A percentile compares a stretch with the other conserved stretches of the same genome.
phyloP scores from a whole-genome alignment of 495 filamentous ascomycete species.

The Pyrenula massariospora region DNA sequence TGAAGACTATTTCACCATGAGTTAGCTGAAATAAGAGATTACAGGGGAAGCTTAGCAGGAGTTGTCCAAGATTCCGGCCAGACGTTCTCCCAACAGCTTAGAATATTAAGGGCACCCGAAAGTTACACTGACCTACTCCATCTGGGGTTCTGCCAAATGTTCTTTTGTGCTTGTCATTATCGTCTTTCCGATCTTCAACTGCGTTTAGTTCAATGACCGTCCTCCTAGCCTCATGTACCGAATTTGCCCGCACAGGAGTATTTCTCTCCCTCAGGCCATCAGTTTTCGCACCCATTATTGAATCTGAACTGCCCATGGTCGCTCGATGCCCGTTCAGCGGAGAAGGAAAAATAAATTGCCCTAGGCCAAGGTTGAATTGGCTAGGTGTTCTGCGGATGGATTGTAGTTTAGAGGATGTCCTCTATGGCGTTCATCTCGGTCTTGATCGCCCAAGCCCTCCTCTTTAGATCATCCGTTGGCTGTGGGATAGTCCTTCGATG shows the following conservation, averaged over 20 bases:
- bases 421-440: background rate
- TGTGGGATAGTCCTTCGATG: background rate
- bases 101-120: too few species aligned
- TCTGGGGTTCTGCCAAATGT: conserved; percentile 87
- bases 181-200: conserved; percentile 25
- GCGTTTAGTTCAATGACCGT: conserved; percentile 17
- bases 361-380: background rate
- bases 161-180: conserved; percentile 45
- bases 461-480: background rate
- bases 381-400: background rate
- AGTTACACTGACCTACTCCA: conserved; percentile 59
- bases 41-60: background rate
- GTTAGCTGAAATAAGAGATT: background rate
- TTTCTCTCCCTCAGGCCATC: conserved; percentile 34
- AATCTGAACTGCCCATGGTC: conserved; percentile 30
- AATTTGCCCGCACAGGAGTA: conserved; percentile 18
- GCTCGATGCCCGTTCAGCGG: background rate
- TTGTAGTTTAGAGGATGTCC: background rate
- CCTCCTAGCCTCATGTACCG: conserved; percentile 16
- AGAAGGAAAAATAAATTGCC: background rate
- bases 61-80: too few species aligned
- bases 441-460: background rate
- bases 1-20: conserved; percentile 55
- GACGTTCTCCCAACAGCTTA: too few species aligned
- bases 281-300: conserved; percentile 23